Evolutionary conservation across 176 grass and related monocot species (phyloP), one percentile per base, ranked within the genome.

Genomic region (Luzula sylvatica): DNA sequence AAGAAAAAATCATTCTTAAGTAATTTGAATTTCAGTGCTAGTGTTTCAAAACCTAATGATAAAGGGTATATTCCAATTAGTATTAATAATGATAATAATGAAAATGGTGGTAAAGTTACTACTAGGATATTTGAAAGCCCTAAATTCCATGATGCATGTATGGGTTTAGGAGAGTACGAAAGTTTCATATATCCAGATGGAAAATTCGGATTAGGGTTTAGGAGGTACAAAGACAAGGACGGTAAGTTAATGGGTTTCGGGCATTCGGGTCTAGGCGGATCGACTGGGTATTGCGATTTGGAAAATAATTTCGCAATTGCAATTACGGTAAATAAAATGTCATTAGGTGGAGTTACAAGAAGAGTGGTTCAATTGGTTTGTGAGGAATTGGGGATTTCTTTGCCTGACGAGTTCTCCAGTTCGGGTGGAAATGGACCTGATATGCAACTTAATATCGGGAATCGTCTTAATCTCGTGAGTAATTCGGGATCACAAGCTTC

Each of bases 281-380:
- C 92, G 13, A 82, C 81, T 0, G 92, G 78, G 49, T 86, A 82
- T 47, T 89, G 84, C 20, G 71, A 96, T 12, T 65, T 60, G 18
- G 75, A 86, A 74, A 70, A 76, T 59, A 39, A 78, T 39, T 86
- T 96, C 5, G 67, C 92, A 20, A 89, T 96, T 2, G 92, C 86
- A 2, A 77, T 90, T 54, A 96, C 78, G 42, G 85, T 96, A 52
- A 96, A 96, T 78, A 82, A 76, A 66, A 68, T 96, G 85, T 68
- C 81, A 0, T 77, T 96, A 12, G 92, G 85, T 11, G 54, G 71
- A 19, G 80, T 86, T 11, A 82, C 92, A 0, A 87, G 81, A 22
- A 66, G 74, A 7, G 52, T 96, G 12, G 47, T 96, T 56, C 74
- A 83, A 53, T 43, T 96, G 5, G 75, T 96, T 38, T 89, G 81